phyloP scores from a whole-genome alignment of 768 basidiomycete species.

The Boletus subparvulus region DNA sequence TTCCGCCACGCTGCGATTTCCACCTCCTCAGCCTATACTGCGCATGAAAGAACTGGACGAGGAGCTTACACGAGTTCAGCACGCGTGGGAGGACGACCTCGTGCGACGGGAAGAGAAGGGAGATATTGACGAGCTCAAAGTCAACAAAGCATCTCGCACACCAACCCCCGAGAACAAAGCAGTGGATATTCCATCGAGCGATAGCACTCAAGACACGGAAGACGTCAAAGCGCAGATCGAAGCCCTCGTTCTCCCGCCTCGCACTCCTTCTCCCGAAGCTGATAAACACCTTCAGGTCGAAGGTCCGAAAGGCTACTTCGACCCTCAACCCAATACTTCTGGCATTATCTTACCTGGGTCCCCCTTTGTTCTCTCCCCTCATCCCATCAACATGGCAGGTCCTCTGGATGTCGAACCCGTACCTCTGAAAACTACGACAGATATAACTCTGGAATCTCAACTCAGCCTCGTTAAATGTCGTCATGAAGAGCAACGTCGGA shows the following conservation, averaged over 20 bases:
- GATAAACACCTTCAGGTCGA: slow-evolving; percentile 28
- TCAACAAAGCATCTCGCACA: slow-evolving; percentile 24
- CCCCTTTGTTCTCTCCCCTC: slow-evolving; percentile 33
- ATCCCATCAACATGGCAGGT: slow-evolving; percentile 25
- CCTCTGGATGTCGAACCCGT: slow-evolving; percentile 40
- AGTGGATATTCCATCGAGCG: slow-evolving; percentile 2
- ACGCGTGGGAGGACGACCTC: slow-evolving; percentile 86
- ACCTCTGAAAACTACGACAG: slow-evolving; percentile 57
- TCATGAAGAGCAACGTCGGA: slow-evolving; percentile 82
- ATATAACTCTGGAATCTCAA: slow-evolving; percentile 74
- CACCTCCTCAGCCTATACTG: slow-evolving; percentile 84
- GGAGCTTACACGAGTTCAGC: slow-evolving; percentile 64
- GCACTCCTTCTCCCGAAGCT: slow-evolving; percentile 40
- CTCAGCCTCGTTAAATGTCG: slow-evolving; percentile 71
- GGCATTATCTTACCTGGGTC: slow-evolving; percentile 31
- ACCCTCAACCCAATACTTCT: slow-evolving; percentile 33
- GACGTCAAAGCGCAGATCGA: slow-evolving; percentile 73
- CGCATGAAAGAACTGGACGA: slow-evolving; percentile 89
- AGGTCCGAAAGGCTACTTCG: slow-evolving; percentile 45
- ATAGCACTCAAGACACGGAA: slow-evolving; percentile 33
- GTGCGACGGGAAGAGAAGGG: slow-evolving; percentile 70
- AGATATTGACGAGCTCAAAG: slow-evolving; percentile 17
- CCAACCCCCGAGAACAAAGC: slow-evolving; percentile 31
- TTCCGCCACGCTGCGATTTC: slow-evolving; percentile 88
- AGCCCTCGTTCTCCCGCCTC: slow-evolving; percentile 39